Evolutionary conservation across 441 rosid species (phyloP).

Genomic region (Flueggea neowawraea): DNA sequence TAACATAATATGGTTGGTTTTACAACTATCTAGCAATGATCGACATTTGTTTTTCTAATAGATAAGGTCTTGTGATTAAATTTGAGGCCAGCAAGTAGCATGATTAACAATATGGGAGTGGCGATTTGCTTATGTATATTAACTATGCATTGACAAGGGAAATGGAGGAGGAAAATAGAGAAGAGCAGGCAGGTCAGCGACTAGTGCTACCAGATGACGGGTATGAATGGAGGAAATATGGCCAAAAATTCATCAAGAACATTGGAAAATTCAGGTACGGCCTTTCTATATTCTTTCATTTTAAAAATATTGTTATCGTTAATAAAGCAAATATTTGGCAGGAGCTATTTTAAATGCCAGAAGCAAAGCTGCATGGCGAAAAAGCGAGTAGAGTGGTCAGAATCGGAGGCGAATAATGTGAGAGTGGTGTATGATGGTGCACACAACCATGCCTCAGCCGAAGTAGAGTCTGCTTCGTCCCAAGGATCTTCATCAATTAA

Average conservation of each 20-base stretch:
- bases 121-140: too few species aligned
- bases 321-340: neutral
- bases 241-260: constrained; percentile 34
- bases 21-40: too few species aligned
- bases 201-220: constrained; percentile 33
- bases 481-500: constrained; percentile 8
- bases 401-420: constrained; percentile 9
- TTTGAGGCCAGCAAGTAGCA: too few species aligned
- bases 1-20: too few species aligned
- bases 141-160: too few species aligned
- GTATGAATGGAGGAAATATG: constrained; percentile 38
- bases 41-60: too few species aligned
- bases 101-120: too few species aligned
- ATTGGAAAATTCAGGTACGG: constrained; percentile 34
- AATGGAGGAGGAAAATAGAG: neutral
- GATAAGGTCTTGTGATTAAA: too few species aligned
- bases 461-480: neutral
- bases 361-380: constrained; percentile 22
- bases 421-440: constrained; percentile 27
- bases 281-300: too few species aligned
- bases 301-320: too few species aligned
- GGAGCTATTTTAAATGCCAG: constrained; percentile 40
- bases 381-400: constrained; percentile 38
- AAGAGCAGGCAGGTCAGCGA: constrained; percentile 13
- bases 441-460: constrained; percentile 19